Evolutionary conservation across 2,329 filamentous ascomycete genomes (phyloP).

Genomic region (Emmonsia crescens): DNA sequence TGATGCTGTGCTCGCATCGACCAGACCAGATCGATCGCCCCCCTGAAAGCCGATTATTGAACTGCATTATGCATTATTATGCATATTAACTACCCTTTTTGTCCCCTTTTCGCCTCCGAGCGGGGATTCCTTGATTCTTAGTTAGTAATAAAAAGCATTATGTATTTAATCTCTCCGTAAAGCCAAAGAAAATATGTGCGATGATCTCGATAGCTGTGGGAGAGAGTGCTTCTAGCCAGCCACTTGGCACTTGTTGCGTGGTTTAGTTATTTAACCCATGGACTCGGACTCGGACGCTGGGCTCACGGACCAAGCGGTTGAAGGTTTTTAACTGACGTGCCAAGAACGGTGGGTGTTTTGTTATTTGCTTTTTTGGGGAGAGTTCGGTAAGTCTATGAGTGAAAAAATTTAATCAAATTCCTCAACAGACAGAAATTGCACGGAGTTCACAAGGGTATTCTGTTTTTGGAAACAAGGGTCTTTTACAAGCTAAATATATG

Average conservation of each 20-base stretch:
- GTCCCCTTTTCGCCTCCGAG: neutral
- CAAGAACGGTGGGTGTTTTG: neutral
- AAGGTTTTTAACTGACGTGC: neutral
- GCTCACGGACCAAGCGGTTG: neutral
- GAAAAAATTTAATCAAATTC: no score
- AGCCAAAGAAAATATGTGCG: neutral
- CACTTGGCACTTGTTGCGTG: no score
- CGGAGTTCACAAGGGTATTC: neutral
- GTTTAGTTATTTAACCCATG: neutral
- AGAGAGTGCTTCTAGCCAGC: no score
- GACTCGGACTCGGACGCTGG: no score
- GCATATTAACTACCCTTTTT: neutral
- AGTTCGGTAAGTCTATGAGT: no score
- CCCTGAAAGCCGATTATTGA: no score
- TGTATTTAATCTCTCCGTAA: no score
- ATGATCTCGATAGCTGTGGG: no score
- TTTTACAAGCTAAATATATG: neutral
- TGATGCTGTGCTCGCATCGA: neutral
- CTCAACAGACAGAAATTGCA: neutral
- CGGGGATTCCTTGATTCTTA: no score
- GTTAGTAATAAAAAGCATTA: no score
- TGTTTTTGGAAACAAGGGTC: neutral
- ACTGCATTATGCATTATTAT: no score
- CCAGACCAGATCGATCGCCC: no score
- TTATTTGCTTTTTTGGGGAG: neutral